These are phyloP conservation scores for Psilocybe mexicana DNA, from an alignment of 1,284 basidiomycete species.

Conservation along the genomic window DNA sequence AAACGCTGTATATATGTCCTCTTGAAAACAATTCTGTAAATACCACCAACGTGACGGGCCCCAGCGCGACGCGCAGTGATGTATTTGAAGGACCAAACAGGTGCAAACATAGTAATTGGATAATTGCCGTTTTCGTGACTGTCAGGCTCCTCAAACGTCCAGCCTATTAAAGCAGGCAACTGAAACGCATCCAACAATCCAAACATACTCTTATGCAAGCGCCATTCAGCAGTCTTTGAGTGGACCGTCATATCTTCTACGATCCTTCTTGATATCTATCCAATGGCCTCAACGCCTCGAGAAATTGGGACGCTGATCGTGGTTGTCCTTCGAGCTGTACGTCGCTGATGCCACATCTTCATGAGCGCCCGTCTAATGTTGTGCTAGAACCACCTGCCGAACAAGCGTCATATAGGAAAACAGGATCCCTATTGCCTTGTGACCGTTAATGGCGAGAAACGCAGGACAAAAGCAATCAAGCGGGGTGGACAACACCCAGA, in stretches of 20 bases:
- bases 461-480: slow-evolving; percentile 88
- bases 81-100: slow-evolving; percentile 11
- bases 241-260: slow-evolving; percentile 16
- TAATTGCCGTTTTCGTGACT: slow-evolving; percentile 22
- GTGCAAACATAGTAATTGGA: slow-evolving; percentile 16
- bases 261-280: slow-evolving; percentile 6
- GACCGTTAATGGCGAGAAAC: slow-evolving; percentile 76
- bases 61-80: slow-evolving; percentile 12
- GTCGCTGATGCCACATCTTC: slow-evolving; percentile 35
- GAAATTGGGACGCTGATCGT: slow-evolving; percentile 94
- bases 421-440: slow-evolving; percentile 96
- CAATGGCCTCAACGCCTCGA: slow-evolving; percentile 59
- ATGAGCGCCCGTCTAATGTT: slow-evolving; percentile 23
- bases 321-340: slow-evolving; percentile 93
- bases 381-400: slow-evolving; percentile 84
- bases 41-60: neutral
- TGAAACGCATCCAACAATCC: slow-evolving; percentile 18
- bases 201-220: slow-evolving; percentile 23
- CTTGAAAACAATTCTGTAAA: neutral
- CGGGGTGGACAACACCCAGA: slow-evolving; percentile 97
- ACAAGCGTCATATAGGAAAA: slow-evolving; percentile 94
- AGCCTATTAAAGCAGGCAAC: slow-evolving; percentile 23
- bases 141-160: slow-evolving; percentile 20
- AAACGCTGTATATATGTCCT: neutral
- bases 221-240: slow-evolving; percentile 19